Percentiles rank a stretch among this genome's conserved stretches.
phyloP scores from a whole-genome alignment of 352 stramenopile species.

The Phytopythium cucurbitacearum region DNA sequence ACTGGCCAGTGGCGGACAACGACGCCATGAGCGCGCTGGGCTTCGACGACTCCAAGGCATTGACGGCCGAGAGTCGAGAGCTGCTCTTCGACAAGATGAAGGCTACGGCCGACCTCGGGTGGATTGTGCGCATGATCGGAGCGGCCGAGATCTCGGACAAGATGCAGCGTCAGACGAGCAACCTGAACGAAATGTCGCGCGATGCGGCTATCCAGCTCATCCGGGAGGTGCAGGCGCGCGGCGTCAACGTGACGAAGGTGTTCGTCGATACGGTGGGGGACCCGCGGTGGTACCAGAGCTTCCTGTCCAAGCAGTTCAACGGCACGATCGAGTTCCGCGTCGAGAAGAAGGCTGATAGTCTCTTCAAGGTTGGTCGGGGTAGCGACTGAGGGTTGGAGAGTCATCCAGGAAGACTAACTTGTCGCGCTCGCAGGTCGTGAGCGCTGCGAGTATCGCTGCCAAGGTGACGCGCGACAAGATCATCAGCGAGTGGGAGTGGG shows the following conservation, averaged over 20 bases:
- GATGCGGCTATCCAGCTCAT: constrained; percentile 93
- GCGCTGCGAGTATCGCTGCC: constrained; percentile 90
- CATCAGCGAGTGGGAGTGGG: constrained; percentile 88
- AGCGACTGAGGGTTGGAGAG: background rate
- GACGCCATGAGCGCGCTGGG: constrained; percentile 76
- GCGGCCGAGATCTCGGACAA: constrained; percentile 93
- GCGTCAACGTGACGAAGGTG: constrained; percentile 84
- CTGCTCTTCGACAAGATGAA: constrained; percentile 89
- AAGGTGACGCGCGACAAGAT: constrained; percentile 92
- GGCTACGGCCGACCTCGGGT: constrained; percentile 64
- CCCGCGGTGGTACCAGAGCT: constrained; percentile 86
- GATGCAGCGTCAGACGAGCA: constrained; percentile 90
- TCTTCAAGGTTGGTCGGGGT: constrained; percentile 83
- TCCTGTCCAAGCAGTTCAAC: constrained; percentile 89
- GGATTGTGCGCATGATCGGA: constrained; percentile 88
- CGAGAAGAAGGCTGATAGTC: constrained; percentile 95
- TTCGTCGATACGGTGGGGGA: constrained; percentile 96
- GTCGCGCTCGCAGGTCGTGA: constrained; percentile 58
- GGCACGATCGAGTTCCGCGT: constrained; percentile 91
- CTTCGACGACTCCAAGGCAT: constrained; percentile 95
- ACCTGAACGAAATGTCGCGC: constrained; percentile 94
- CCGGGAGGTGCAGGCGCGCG: constrained; percentile 80
- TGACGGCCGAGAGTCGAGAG: constrained; percentile 84
- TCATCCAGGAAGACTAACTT: background rate
- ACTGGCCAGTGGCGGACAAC: constrained; percentile 79